Conservation (phyloP, 1,284 basidiomycete species). For the Coniophora puteana region DNA sequence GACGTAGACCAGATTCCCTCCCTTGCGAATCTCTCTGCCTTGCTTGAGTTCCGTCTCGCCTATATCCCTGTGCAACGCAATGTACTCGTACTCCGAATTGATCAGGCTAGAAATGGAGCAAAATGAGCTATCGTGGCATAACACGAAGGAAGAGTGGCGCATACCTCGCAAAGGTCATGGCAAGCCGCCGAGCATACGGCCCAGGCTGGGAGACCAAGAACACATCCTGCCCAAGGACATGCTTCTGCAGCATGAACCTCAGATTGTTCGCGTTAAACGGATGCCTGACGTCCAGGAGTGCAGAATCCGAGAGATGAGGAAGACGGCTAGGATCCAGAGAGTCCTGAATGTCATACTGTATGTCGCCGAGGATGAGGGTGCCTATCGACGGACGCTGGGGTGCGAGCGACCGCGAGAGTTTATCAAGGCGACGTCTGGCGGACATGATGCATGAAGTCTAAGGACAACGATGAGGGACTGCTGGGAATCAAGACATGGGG, state of each 20-base stretch:
- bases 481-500: too few relatives aligned
- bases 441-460: constrained; percentile 1
- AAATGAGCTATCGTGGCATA: neutral
- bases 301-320: constrained; percentile 32
- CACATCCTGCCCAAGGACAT: constrained; percentile 62
- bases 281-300: constrained; percentile 46
- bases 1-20: constrained; percentile 59
- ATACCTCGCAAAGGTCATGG: constrained; percentile 60
- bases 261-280: constrained; percentile 52
- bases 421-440: constrained; percentile 39
- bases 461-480: too few relatives aligned
- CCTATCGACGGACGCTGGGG: constrained; percentile 41
- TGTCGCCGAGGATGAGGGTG: constrained; percentile 52
- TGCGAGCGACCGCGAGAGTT: constrained; percentile 41
- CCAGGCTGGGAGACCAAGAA: constrained; percentile 64
- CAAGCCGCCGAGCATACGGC: constrained; percentile 57
- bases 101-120: constrained; percentile 39
- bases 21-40: constrained; percentile 57
- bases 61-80: constrained; percentile 60
- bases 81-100: constrained; percentile 64
- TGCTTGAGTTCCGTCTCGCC: constrained; percentile 71
- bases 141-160: constrained; percentile 10
- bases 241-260: constrained; percentile 65
- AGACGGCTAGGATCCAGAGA: constrained; percentile 45
- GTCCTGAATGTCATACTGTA: constrained; percentile 50